Evolutionary conservation across 2,329 filamentous ascomycete species (phyloP).

Genomic region (Colletotrichum spinosum): DNA sequence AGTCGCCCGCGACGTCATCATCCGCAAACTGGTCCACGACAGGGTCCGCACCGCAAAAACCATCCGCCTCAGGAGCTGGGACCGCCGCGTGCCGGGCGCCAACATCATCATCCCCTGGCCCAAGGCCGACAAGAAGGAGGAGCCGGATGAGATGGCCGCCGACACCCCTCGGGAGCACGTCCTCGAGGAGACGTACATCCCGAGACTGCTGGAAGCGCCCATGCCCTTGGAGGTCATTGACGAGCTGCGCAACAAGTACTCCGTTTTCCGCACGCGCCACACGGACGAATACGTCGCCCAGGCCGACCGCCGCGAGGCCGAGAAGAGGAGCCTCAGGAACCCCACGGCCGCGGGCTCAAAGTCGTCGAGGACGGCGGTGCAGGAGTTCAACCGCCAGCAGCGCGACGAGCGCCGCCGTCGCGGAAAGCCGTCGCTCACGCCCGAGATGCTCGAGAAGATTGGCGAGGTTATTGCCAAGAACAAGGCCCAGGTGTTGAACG

Average conservation of each 20-base stretch:
- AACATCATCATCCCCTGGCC: slow-evolving; percentile 85
- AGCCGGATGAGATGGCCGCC: slow-evolving; percentile 64
- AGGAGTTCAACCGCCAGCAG: slow-evolving; percentile 69
- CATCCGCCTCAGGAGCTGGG: neutral
- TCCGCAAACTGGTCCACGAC: slow-evolving; percentile 74
- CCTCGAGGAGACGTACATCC: slow-evolving; percentile 82
- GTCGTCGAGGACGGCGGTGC: slow-evolving; percentile 63
- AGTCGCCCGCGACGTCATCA: slow-evolving; percentile 77
- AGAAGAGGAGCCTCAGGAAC: slow-evolving; percentile 66
- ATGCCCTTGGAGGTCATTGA: slow-evolving; percentile 84
- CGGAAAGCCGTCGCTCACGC: slow-evolving; percentile 67
- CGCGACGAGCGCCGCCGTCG: slow-evolving; percentile 62
- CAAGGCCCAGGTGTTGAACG: slow-evolving; percentile 54
- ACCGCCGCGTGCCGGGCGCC: slow-evolving; percentile 75
- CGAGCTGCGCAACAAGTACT: slow-evolving; percentile 87
- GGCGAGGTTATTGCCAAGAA: slow-evolving; percentile 71
- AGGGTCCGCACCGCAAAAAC: neutral
- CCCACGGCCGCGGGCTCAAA: slow-evolving; percentile 63
- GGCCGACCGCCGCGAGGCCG: slow-evolving; percentile 70
- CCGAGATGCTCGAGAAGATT: slow-evolving; percentile 72
- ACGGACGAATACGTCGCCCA: slow-evolving; percentile 77
- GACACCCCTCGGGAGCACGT: slow-evolving; percentile 81
- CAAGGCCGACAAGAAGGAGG: slow-evolving; percentile 51
- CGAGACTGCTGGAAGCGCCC: slow-evolving; percentile 80
- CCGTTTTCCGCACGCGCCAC: slow-evolving; percentile 83